Conservation (phyloP, 768 basidiomycete genomes). For the Mycena crocata region DNA sequence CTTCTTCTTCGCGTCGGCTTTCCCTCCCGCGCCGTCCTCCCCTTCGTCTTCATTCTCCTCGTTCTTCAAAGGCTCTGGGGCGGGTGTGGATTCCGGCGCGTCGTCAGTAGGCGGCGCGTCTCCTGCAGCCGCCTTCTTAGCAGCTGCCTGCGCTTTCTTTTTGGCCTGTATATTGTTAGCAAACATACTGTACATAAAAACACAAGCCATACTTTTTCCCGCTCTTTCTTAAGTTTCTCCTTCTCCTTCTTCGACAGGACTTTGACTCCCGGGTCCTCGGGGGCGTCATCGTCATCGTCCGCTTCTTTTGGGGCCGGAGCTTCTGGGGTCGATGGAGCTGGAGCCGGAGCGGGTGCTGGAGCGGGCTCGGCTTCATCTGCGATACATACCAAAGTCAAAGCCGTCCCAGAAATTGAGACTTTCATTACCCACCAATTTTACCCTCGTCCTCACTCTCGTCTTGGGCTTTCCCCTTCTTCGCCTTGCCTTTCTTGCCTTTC, state of each 20-base stretch:
- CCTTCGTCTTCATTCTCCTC: constrained; percentile 75
- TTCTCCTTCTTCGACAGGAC: constrained; percentile 95
- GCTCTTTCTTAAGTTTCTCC: constrained; percentile 96
- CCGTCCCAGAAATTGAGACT: not conserved
- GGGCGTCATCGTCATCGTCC: constrained; percentile 62
- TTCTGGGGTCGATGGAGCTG: constrained; percentile 36
- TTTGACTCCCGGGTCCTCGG: constrained; percentile 68
- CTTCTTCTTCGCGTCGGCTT: constrained; percentile 79
- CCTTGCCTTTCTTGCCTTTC: constrained; percentile 71
- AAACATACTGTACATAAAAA: constrained; percentile 16
- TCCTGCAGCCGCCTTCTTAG: constrained; percentile 70
- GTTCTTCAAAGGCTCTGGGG: constrained; percentile 41
- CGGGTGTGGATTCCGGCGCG: constrained; percentile 38
- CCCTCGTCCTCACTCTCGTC: constrained; percentile 50
- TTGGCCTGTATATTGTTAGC: constrained; percentile 69
- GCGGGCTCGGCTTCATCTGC: constrained; percentile 40
- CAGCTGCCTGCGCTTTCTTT: constrained; percentile 93
- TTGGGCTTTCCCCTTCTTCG: constrained; percentile 57
- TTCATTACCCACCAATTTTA: constrained; percentile 34
- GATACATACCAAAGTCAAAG: constrained; percentile 28
- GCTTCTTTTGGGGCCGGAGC: constrained; percentile 45
- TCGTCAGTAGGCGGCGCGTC: constrained; percentile 40
- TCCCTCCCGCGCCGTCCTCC: constrained; percentile 66
- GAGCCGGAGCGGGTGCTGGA: constrained; percentile 32
- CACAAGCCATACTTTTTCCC: constrained; percentile 78